Evolutionary conservation across 2,329 filamentous ascomycete species (phyloP).

Genomic region (Metarhizium brunneum): DNA sequence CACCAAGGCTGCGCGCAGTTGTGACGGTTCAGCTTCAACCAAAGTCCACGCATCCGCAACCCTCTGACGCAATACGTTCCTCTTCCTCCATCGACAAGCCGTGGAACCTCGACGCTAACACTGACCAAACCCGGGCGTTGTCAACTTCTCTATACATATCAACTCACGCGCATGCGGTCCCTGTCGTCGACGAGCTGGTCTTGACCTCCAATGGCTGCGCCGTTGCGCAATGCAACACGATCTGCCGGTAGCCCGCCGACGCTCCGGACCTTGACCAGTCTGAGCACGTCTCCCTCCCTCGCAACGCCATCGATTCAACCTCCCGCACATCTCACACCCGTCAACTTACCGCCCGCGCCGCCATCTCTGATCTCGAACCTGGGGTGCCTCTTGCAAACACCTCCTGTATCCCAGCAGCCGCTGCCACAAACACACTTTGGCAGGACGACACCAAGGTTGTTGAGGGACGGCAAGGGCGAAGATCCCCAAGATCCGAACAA

Average conservation of each 20-base stretch:
- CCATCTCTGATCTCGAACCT: neutral
- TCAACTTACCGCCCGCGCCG: neutral
- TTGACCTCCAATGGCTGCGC: slow-evolving; percentile 24
- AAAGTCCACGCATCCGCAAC: neutral
- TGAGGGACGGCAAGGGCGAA: slow-evolving; percentile 20
- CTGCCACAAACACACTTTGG: slow-evolving; percentile 20
- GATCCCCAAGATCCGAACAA: slow-evolving; percentile 43
- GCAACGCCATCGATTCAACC: neutral
- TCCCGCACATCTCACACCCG: neutral
- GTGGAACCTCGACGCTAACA: neutral
- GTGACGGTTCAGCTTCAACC: neutral
- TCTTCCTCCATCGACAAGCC: neutral
- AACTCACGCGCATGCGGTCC: slow-evolving; percentile 13
- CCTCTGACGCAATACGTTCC: neutral
- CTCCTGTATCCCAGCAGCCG: slow-evolving; percentile 1
- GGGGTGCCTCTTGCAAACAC: neutral
- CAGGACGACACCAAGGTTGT: slow-evolving; percentile 19
- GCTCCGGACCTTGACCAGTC: slow-evolving; percentile 9
- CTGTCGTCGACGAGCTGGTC: neutral
- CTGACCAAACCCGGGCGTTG: neutral
- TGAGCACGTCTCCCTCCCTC: neutral
- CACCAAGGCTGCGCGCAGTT: neutral
- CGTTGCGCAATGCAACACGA: slow-evolving; percentile 12
- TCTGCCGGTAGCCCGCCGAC: slow-evolving; percentile 10
- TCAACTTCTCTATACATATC: neutral